Conservation (phyloP, 495 filamentous ascomycete species). For the Emericellopsis terricola region DNA sequence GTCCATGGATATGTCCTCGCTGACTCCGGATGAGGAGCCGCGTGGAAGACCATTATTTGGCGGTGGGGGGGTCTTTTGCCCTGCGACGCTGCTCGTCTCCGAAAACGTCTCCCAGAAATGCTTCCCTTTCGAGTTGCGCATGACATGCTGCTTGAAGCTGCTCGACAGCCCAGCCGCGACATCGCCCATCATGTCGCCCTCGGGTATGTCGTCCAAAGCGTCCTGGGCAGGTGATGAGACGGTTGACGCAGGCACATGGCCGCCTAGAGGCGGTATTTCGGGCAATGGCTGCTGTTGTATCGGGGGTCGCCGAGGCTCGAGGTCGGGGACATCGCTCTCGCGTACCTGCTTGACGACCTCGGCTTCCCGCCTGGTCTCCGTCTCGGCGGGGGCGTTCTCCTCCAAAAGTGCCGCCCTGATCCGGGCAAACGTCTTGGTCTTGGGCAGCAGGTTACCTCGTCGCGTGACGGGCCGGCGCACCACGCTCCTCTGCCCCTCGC, state of each 20-base stretch:
- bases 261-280: slow-evolving; percentile 3
- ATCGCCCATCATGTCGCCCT: slow-evolving; percentile 42
- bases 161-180: slow-evolving; percentile 30
- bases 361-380: slow-evolving; percentile 77
- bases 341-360: slow-evolving; percentile 89
- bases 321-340: slow-evolving; percentile 40
- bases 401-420: slow-evolving; percentile 80
- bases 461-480: slow-evolving; percentile 60
- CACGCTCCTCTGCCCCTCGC: slow-evolving; percentile 31
- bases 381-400: slow-evolving; percentile 72
- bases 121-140: slow-evolving; percentile 49
- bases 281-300: too few species aligned
- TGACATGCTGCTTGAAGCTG: slow-evolving; percentile 54
- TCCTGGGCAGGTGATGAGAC: slow-evolving; percentile 33
- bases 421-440: slow-evolving; percentile 85
- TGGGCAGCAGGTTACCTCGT: slow-evolving; percentile 81
- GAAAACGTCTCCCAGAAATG: slow-evolving; percentile 70
- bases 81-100: slow-evolving; percentile 29
- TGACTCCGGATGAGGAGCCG: slow-evolving; percentile 40
- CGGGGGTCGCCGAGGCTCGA: slow-evolving; percentile 14
- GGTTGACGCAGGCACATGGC: slow-evolving; percentile 28
- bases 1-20: slow-evolving; percentile 66
- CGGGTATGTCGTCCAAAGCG: slow-evolving; percentile 36
- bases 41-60: slow-evolving; percentile 34
- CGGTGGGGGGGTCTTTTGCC: slow-evolving; percentile 42